Conservation (phyloP, 495 filamentous ascomycete species). For the Recurvomyces mirabilis region DNA sequence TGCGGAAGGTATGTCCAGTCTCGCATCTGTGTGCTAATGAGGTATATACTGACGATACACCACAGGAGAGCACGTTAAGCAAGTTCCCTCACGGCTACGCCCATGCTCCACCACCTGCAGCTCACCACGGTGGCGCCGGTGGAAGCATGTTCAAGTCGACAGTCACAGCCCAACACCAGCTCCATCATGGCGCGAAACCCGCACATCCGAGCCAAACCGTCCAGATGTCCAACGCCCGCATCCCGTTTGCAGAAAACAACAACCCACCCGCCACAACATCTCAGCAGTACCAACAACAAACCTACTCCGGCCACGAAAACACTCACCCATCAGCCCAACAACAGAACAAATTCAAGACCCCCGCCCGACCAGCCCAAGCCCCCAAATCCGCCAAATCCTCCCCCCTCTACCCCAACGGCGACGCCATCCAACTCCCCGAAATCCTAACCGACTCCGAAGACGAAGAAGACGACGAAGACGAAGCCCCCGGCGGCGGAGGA, state of each 20-base stretch:
- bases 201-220: conserved; percentile 63
- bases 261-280: conserved; percentile 23
- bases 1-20: conserved; percentile 53
- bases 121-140: conserved; percentile 30
- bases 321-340: conserved; percentile 37
- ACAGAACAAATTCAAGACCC: conserved; percentile 47
- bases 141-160: conserved; percentile 33
- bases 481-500: conserved; percentile 23
- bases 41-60: conserved; percentile 4
- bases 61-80: conserved; percentile 43
- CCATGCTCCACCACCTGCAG: conserved; percentile 41
- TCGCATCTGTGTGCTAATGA: neutral
- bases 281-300: conserved; percentile 6
- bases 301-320: conserved; percentile 27
- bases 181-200: conserved; percentile 43
- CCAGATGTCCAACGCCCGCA: conserved; percentile 74
- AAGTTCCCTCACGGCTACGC: conserved; percentile 54
- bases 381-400: conserved; percentile 50
- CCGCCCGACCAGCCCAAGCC: conserved; percentile 30
- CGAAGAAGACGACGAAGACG: conserved; percentile 53
- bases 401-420: conserved; percentile 67
- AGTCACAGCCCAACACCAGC: conserved; percentile 35
- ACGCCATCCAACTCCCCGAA: conserved; percentile 75
- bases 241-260: conserved; percentile 64
- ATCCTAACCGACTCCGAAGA: conserved; percentile 82